Evolutionary conservation across 257 asterid species (phyloP), one percentile per base, ranked within the genome.

Genomic region (Solanum tacnaense): DNA sequence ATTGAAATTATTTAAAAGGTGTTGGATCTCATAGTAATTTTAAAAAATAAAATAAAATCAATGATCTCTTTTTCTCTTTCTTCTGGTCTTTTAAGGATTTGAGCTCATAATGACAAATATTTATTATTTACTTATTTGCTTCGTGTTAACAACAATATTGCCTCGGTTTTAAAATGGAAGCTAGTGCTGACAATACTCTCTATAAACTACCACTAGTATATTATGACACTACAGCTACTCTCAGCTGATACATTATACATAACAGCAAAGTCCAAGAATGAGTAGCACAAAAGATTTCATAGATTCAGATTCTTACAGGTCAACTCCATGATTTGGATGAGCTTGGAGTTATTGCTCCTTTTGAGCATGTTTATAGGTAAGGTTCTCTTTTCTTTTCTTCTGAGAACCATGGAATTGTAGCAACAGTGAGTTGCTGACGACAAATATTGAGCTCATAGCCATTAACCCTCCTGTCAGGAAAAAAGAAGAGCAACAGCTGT

Each of bases 371-470:
- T 89, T 88, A 87, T 84, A 79, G 87, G 88, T 23, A 52, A 88
- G 25, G 78, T 84, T 87, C 85, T 84, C 91, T 41, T 76, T 90
- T 79, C 85, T 90, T 89, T 91, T 91, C 89, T 88, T 87, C 73
- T 83, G 90, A 87, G 91, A 87, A 25, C 93, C 92, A 35, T 95
- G 98, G 88, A 95, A 91, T 91, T 92, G 99, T 89, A 96, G 95
- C 84, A 95, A 97, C 88, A 96, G 90, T 34, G 99, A 95, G 91
- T 97, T 97, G 85, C 94, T 92, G 86, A 97, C 98, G 3, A 96
- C 99, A 73, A 97, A 90, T 70, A 95, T 95, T 6, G 98, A 97
- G 94, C 99, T 97, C 90, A 97, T 72, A 32, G 99, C 99, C 98
- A 96, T 97, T 93, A 97, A 91, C 13, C 99, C 98, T 62, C 98